phyloP scores from a whole-genome alignment of 768 basidiomycete species.

The Leccinum fibrillosum region DNA sequence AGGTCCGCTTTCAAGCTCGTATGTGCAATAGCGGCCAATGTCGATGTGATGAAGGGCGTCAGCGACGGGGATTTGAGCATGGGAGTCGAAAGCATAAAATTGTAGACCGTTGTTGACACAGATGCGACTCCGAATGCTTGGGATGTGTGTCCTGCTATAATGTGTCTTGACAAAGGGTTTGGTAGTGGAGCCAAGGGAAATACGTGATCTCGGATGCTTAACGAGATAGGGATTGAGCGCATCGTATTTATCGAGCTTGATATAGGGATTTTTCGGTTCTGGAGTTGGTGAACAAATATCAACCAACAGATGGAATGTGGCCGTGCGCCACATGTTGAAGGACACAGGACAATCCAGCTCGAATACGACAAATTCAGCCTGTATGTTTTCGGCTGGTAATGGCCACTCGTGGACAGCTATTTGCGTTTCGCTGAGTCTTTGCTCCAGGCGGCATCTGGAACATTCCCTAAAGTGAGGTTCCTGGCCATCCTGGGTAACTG shows the following conservation, averaged over 20 bases:
- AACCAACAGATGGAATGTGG: conserved; percentile 37
- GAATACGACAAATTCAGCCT: conserved; percentile 22
- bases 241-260: conserved; percentile 8
- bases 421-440: conserved; percentile 14
- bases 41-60: conserved; percentile 7
- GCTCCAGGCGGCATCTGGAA: conserved; percentile 28
- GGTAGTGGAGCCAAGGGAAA: conserved; percentile 21
- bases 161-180: conserved; percentile 28
- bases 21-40: conserved; percentile 27
- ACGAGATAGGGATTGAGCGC: conserved; percentile 12
- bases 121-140: conserved; percentile 13
- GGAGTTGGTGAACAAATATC: conserved; percentile 29
- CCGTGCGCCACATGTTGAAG: conserved; percentile 43
- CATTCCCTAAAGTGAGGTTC: conserved; percentile 16
- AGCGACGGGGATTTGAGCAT: conserved; percentile 5
- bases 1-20: conserved; percentile 27
- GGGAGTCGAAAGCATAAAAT: conserved; percentile 29
- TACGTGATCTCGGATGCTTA: conserved; percentile 15
- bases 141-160: conserved; percentile 22
- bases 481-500: background rate
- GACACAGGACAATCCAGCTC: conserved; percentile 30
- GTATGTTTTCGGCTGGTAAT: conserved; percentile 27
- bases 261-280: conserved; percentile 8
- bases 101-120: conserved; percentile 29
- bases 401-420: conserved; percentile 48